These are phyloP conservation scores for Mycena sanguinolenta DNA, from an alignment of 768 basidiomycete species.

Conservation along the genomic window DNA sequence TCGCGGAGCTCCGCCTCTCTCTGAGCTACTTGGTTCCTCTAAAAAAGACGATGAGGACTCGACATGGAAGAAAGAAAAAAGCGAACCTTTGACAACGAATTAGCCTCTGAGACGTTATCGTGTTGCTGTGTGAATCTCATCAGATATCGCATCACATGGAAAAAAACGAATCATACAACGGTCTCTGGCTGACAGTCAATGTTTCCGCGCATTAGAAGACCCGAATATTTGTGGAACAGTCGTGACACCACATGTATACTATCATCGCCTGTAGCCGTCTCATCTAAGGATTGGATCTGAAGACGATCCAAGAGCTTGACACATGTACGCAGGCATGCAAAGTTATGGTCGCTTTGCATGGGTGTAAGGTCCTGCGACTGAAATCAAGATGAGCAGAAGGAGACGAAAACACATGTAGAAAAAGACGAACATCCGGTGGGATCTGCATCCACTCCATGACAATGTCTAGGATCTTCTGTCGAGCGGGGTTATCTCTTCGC, in stretches of 20 bases:
- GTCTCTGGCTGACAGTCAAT: conserved; percentile 64
- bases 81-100: conserved; percentile 61
- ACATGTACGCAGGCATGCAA: conserved; percentile 78
- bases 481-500: conserved; percentile 75
- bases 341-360: conserved; percentile 76
- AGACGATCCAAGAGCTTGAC: conserved; percentile 84
- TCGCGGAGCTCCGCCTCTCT: conserved; percentile 77
- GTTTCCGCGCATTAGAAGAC: conserved; percentile 72
- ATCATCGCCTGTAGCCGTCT: conserved; percentile 70
- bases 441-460: conserved; percentile 86
- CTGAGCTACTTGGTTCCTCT: conserved; percentile 61
- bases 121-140: conserved; percentile 49
- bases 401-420: not conserved
- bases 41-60: conserved; percentile 6
- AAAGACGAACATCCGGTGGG: conserved; percentile 59
- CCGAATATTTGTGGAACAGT: conserved; percentile 84
- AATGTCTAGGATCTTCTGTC: conserved; percentile 80
- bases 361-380: conserved; percentile 53
- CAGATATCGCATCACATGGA: conserved; percentile 7
- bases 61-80: not conserved
- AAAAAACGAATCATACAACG: conserved; percentile 49
- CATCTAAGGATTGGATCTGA: conserved; percentile 70
- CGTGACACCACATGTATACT: conserved; percentile 78
- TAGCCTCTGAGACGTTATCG: conserved; percentile 65
- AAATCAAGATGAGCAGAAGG: conserved; percentile 5